Evolutionary conservation across 257 asterid species (phyloP).

Genomic region (Gentiana dahurica): DNA sequence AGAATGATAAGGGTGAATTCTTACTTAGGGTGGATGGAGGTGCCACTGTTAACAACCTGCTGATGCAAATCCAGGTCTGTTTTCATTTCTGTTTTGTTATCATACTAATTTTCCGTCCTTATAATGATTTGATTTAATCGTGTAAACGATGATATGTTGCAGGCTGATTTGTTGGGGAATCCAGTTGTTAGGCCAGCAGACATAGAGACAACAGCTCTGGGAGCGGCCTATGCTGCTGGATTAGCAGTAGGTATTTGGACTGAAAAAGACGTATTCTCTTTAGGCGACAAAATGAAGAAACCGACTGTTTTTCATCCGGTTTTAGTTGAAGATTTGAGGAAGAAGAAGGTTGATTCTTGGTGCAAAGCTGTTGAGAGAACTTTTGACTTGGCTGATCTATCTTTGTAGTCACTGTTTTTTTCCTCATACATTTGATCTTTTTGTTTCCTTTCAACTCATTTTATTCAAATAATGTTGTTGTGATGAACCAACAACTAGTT

Average conservation of each 20-base stretch:
- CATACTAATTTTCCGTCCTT: no score
- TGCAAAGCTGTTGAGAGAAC: constrained; percentile 74
- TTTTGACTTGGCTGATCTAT: constrained; percentile 73
- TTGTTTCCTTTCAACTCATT: no score
- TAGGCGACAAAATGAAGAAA: constrained; percentile 46
- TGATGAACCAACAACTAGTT: no score
- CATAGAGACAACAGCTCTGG: constrained; percentile 91
- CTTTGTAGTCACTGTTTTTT: background rate
- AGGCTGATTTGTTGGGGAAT: constrained; percentile 10
- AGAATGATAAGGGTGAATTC: constrained; percentile 46
- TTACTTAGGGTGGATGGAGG: constrained; percentile 94
- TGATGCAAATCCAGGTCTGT: constrained; percentile 92
- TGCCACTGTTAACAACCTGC: constrained; percentile 73
- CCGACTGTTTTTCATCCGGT: constrained; percentile 40
- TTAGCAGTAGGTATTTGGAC: constrained; percentile 82
- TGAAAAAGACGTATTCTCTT: constrained; percentile 48
- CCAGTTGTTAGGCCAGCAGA: constrained; percentile 6
- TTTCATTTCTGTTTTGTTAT: no score
- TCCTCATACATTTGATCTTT: no score
- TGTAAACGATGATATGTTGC: background rate
- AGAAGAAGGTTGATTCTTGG: constrained; percentile 81
- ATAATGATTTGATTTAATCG: no score
- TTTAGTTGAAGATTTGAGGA: constrained; percentile 44
- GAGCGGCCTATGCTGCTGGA: constrained; percentile 98
- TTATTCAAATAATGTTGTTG: no score